These are phyloP conservation scores for Cyberlindnera japonica DNA, from an alignment of 805 yeast species.

Conservation along the genomic window DNA sequence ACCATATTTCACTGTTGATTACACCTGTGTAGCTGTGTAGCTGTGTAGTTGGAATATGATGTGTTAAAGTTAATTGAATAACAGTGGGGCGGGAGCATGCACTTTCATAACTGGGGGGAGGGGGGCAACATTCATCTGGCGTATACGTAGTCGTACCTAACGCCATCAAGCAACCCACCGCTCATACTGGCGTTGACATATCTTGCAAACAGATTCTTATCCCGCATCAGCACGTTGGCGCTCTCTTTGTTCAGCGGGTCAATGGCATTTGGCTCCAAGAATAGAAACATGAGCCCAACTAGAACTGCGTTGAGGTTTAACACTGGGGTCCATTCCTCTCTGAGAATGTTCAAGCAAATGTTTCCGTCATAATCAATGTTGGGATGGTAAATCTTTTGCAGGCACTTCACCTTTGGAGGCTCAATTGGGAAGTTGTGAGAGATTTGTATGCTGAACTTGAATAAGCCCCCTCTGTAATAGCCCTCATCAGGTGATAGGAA, in stretches of 20 bases:
- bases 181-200: constrained; percentile 63
- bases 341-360: constrained; percentile 81
- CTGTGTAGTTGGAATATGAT: too few relatives aligned
- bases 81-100: too few relatives aligned
- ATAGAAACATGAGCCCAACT: constrained; percentile 80
- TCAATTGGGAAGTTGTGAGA: constrained; percentile 83
- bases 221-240: constrained; percentile 52
- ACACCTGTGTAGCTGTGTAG: too few relatives aligned
- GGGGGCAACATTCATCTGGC: too few relatives aligned
- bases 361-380: constrained; percentile 89
- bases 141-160: constrained; percentile 58
- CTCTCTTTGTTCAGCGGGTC: constrained; percentile 95
- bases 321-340: constrained; percentile 98
- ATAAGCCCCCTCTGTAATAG: constrained; percentile 62
- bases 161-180: constrained; percentile 63
- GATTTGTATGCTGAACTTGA: constrained; percentile 62
- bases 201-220: constrained; percentile 46
- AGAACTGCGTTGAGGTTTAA: constrained; percentile 75
- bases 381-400: constrained; percentile 81
- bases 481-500: constrained; percentile 68
- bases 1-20: background rate
- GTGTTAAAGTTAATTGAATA: too few relatives aligned
- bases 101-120: too few relatives aligned
- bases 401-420: constrained; percentile 80
- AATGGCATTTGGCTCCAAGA: constrained; percentile 84